A percentile compares a stretch with the other conserved stretches of the same genome.
Conservation (phyloP, 208 protist species). For the Leishmania amazonensis region DNA sequence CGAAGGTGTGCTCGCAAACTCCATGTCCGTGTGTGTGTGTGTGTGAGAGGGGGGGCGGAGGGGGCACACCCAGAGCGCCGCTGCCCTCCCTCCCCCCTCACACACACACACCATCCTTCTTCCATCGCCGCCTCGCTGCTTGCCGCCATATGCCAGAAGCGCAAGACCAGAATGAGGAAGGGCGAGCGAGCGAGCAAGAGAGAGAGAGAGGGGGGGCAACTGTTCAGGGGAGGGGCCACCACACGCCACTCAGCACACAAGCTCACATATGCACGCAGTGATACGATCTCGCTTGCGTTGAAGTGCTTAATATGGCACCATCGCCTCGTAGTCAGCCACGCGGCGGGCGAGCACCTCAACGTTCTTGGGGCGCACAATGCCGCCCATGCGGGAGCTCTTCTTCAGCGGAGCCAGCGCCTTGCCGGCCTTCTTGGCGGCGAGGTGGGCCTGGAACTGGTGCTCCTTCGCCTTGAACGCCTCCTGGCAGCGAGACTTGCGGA, state of each 20-base stretch:
- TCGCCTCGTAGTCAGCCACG: constrained; percentile 85
- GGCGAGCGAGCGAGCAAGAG: background rate
- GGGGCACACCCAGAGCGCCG: background rate
- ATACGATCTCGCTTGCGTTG: background rate
- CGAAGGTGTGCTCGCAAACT: background rate
- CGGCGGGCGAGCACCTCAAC: constrained; percentile 82
- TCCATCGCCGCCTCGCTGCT: background rate
- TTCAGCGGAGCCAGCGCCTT: constrained; percentile 72
- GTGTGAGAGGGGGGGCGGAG: too few species aligned
- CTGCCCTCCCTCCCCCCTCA: too few species aligned
- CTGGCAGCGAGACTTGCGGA: constrained; percentile 94
- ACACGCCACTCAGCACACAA: background rate
- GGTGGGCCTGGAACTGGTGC: constrained; percentile 73
- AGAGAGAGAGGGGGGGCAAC: background rate
- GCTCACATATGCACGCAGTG: background rate
- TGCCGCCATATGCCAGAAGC: background rate
- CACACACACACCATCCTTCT: background rate
- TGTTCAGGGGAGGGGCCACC: background rate
- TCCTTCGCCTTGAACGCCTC: constrained; percentile 90
- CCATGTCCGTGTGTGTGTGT: background rate
- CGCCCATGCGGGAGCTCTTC: constrained; percentile 76
- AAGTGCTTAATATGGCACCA: constrained; percentile 73
- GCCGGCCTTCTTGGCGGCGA: constrained; percentile 82
- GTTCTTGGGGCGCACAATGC: constrained; percentile 71
- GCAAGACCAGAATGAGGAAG: background rate